These are phyloP conservation scores for Neckera pumila DNA, from an alignment of 225 moss, liverwort and hornwort species.

Conservation along the genomic window DNA sequence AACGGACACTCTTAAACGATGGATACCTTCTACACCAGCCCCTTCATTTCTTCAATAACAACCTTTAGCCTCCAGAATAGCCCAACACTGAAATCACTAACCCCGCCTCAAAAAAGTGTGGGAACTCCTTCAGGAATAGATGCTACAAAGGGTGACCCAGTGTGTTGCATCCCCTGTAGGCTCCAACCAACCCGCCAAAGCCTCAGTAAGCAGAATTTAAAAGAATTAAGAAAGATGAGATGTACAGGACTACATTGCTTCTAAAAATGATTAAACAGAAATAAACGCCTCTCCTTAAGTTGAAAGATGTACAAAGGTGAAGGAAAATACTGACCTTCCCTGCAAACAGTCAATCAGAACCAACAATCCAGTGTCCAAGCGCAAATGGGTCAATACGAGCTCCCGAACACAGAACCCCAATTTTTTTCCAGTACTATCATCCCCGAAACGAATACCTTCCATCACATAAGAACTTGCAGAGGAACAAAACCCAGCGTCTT, in stretches of 20 bases:
- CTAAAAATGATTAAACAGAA: constrained; percentile 11
- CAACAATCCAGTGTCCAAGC: constrained; percentile 48
- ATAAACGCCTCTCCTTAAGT: constrained; percentile 12
- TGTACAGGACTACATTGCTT: not conserved
- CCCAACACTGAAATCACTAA: constrained; percentile 40
- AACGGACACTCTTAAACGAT: constrained; percentile 25
- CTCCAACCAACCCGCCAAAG: constrained; percentile 53
- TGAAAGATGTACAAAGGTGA: constrained; percentile 20
- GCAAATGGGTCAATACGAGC: constrained; percentile 26
- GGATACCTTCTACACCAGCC: constrained; percentile 45
- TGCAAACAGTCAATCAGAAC: constrained; percentile 54
- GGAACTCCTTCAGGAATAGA: constrained; percentile 43
- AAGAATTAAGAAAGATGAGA: constrained; percentile 11
- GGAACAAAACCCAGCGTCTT: constrained; percentile 37
- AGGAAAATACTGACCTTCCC: constrained; percentile 45
- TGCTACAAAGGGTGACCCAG: constrained; percentile 52
- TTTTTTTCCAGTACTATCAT: constrained; percentile 26
- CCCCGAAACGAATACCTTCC: constrained; percentile 34
- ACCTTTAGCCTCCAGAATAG: constrained; percentile 36
- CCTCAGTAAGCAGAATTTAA: constrained; percentile 36
- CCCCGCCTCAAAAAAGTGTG: constrained; percentile 37
- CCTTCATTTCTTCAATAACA: constrained; percentile 25
- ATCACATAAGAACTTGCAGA: constrained; percentile 29
- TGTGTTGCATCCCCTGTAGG: constrained; percentile 60
- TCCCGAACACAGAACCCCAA: constrained; percentile 30